Conservation (phyloP, 2,329 filamentous ascomycete genomes). For the Pseudogymnoascus sp. region DNA sequence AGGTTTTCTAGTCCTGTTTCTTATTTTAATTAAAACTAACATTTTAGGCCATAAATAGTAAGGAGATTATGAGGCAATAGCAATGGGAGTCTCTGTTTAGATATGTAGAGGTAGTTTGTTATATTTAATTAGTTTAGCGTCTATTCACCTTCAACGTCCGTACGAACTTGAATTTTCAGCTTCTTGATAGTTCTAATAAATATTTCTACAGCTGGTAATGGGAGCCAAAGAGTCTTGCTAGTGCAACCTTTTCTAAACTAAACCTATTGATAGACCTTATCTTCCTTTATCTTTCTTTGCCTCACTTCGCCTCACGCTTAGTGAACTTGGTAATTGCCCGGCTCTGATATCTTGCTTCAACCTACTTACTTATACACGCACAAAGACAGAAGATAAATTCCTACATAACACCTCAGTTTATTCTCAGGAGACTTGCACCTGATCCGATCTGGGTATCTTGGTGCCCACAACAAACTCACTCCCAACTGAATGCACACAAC, state of each 20-base stretch:
- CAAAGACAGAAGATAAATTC: neutral
- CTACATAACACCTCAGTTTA: neutral
- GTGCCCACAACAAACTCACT: neutral
- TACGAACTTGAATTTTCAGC: no score
- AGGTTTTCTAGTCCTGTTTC: neutral
- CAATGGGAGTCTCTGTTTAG: no score
- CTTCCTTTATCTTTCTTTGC: neutral
- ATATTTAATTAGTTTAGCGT: no score
- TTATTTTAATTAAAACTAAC: neutral
- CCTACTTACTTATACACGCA: neutral
- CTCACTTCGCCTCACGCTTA: neutral
- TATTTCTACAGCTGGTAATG: no score
- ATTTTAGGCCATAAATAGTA: neutral
- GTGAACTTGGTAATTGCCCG: neutral
- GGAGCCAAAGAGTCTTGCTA: no score
- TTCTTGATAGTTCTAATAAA: no score
- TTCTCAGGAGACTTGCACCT: neutral
- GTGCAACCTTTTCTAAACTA: no score
- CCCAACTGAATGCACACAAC: neutral
- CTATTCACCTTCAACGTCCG: no score
- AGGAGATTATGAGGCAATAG: no score
- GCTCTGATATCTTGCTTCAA: neutral
- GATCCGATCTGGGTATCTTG: neutral
- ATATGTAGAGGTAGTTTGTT: no score
- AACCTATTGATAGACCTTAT: no score